phyloP scores from a whole-genome alignment of 345 rosid genomes.

The Eucalyptus rudis region DNA sequence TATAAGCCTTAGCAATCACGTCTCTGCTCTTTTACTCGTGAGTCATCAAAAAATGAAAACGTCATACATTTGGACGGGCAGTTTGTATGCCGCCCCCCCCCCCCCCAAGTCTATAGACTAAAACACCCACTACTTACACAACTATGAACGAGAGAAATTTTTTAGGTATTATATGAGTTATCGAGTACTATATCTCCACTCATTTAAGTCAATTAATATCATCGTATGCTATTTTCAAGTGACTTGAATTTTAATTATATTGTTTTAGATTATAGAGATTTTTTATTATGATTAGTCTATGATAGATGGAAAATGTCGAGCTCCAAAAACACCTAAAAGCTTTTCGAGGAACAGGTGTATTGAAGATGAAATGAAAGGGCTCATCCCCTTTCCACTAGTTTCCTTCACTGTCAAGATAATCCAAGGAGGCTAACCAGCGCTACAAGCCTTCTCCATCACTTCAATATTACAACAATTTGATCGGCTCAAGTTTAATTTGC shows the following conservation, averaged over 20 bases:
- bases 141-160: not conserved
- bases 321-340: not conserved
- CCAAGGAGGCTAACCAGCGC: not conserved
- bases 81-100: no score
- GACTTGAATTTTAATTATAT: not conserved
- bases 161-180: not conserved
- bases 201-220: not conserved
- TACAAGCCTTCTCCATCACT: not conserved
- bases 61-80: not conserved
- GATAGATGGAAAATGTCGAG: not conserved
- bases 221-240: not conserved
- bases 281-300: not conserved
- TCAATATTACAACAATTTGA: not conserved
- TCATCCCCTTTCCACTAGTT: not conserved
- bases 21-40: not conserved
- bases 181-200: not conserved
- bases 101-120: not conserved
- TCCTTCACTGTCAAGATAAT: not conserved
- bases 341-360: not conserved
- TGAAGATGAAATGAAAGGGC: not conserved
- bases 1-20: not conserved
- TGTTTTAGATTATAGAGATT: not conserved
- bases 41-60: not conserved
- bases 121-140: not conserved
- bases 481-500: not conserved